A percentile compares a stretch with the other conserved stretches of the same genome.
These are phyloP conservation scores for Ormosia emarginata DNA, from an alignment of 306 rosid genomes.

Conservation along the genomic window DNA sequence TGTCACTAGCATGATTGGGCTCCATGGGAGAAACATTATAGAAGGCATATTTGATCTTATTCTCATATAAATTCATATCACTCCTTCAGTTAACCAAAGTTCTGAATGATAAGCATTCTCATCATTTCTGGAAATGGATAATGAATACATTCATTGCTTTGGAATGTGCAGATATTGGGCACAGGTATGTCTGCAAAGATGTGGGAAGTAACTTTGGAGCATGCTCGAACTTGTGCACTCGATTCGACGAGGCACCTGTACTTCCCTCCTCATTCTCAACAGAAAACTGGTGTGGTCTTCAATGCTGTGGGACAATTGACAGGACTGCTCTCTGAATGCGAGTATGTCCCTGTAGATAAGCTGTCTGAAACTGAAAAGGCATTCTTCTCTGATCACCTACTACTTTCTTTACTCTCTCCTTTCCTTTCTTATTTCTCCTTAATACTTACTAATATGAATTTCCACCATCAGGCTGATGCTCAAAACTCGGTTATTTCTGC, in stretches of 20 bases:
- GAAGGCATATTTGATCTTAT: neutral
- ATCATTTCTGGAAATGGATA: neutral
- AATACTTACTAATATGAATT: conserved; percentile 22
- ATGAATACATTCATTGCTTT: conserved; percentile 23
- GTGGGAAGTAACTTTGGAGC: conserved; percentile 97
- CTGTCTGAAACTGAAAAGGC: conserved; percentile 85
- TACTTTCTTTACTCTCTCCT: neutral
- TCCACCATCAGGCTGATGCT: conserved; percentile 61
- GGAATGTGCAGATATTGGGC: conserved; percentile 72
- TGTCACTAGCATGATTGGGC: neutral
- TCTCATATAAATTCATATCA: neutral
- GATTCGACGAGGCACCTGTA: conserved; percentile 49
- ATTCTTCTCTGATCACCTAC: conserved; percentile 34
- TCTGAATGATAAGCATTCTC: neutral
- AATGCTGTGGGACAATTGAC: conserved; percentile 80
- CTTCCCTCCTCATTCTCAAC: conserved; percentile 48
- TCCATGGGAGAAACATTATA: neutral
- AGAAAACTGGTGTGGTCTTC: conserved; percentile 73
- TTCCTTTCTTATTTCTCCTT: conserved; percentile 8
- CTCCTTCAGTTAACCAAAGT: neutral
- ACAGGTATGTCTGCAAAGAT: conserved; percentile 98
- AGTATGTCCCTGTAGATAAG: conserved; percentile 60
- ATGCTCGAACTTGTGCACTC: conserved; percentile 79
- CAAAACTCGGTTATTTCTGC: conserved; percentile 63
- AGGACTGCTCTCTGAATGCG: conserved; percentile 66